Evolutionary conservation across 202 grass and related monocot genomes (phyloP), one percentile per base, ranked within the genome.

Genomic region (Schoenoplectus triqueter): DNA sequence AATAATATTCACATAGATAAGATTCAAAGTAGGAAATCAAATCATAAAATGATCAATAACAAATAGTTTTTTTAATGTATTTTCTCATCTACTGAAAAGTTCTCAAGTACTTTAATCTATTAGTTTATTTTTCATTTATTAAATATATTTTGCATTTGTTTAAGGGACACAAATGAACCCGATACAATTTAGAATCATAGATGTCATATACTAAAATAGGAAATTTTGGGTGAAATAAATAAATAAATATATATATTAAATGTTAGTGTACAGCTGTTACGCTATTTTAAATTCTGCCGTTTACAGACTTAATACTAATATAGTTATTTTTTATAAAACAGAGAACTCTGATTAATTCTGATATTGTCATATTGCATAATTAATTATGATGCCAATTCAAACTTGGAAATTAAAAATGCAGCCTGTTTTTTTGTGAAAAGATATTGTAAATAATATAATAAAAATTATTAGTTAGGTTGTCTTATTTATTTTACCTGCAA

Each of bases 401-500:
- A 31, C n/a, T 19, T 18, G n/a, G 44, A 72, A 72, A 49, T 50
- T 10, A 10, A 1, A 73, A 73, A 20, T 73, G 5, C 66, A 69
- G 40, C 10, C 39, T 14, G 22, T 69, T 13, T 64, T 21, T 14
- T 44, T 11, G 44, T 1, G 31, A 69, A 11, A 2, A 69, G 5
- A 7, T 17, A 45, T 6, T 22, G 44, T 69, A 69, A 55, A 60
- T 44, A 42, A 21, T 59, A 78, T 60, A 75, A 78, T 17, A 18
- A 45, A 55, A 14, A 78, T 44, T 60, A 44, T 42, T 44, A n/a
- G 55, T 42, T 42, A 60, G 60, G 74, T 78, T 78, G 52, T 40
- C 59, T 61, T 44, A 18, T 2, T 42, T 59, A 78, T n/a, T 39
- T 69, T 70, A 83, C 81, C 81, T 92, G 92, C 49, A 97, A 39